These are phyloP conservation scores for Hygrophoropsis aurantiaca DNA, from an alignment of 768 basidiomycete genomes.

Conservation along the genomic window DNA sequence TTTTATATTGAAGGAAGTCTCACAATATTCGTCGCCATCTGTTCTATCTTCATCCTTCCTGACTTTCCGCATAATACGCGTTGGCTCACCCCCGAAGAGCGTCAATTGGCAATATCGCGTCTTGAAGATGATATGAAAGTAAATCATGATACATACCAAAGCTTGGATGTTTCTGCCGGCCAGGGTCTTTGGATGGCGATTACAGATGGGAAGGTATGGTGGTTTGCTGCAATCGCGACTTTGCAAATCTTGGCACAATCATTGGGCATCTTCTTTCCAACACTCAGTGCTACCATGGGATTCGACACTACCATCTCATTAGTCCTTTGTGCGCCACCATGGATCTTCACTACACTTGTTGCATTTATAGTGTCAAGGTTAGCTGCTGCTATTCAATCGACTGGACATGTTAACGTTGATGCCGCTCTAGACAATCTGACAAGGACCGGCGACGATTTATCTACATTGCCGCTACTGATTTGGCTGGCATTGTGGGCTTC, in stretches of 20 bases:
- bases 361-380: slow-evolving; percentile 52
- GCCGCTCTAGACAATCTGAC: slow-evolving; percentile 61
- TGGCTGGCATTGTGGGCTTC: slow-evolving; percentile 62
- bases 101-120: slow-evolving; percentile 49
- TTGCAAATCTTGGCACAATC: slow-evolving; percentile 53
- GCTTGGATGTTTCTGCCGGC: slow-evolving; percentile 40
- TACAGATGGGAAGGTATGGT: slow-evolving; percentile 79
- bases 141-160: slow-evolving; percentile 49
- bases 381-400: no score
- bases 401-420: slow-evolving; percentile 2
- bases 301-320: slow-evolving; percentile 58
- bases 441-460: slow-evolving; percentile 61
- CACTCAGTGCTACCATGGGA: slow-evolving; percentile 68
- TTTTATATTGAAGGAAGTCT: slow-evolving; percentile 62
- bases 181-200: slow-evolving; percentile 56
- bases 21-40: slow-evolving; percentile 48
- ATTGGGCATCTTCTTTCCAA: slow-evolving; percentile 78
- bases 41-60: slow-evolving; percentile 61
- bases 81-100: slow-evolving; percentile 57
- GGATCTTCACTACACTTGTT: slow-evolving; percentile 54
- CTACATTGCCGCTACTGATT: slow-evolving; percentile 56
- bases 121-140: slow-evolving; percentile 64
- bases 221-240: slow-evolving; percentile 62
- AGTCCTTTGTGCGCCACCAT: slow-evolving; percentile 74
- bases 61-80: slow-evolving; percentile 60